Evolutionary conservation across 805 yeast genomes (phyloP).

Genomic region (Wickerhamomyces chaumierensis): DNA sequence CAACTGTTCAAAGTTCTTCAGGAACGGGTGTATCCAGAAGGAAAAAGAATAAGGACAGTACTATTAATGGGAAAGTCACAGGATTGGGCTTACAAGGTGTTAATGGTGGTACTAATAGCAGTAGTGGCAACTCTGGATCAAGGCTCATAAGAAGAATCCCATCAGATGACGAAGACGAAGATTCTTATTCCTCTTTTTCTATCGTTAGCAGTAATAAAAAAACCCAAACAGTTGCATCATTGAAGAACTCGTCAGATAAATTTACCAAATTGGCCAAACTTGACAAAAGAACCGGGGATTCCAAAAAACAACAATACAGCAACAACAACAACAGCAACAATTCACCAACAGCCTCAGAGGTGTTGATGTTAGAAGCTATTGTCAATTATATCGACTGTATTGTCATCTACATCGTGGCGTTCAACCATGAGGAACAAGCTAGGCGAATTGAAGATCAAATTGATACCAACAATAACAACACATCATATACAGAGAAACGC

Average conservation of each 20-base stretch:
- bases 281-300: neutral
- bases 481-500: slow-evolving; percentile 5
- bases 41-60: too few species aligned
- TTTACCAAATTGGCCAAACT: neutral
- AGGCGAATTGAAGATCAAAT: slow-evolving; percentile 7
- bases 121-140: too few species aligned
- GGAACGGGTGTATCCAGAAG: too few species aligned
- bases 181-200: neutral
- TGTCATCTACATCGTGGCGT: slow-evolving; percentile 12
- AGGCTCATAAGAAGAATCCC: neutral
- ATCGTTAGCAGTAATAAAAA: slow-evolving; percentile 2
- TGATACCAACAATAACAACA: too few species aligned
- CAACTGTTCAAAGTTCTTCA: too few species aligned
- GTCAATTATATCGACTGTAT: slow-evolving; percentile 11
- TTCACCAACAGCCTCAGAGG: slow-evolving; percentile 1
- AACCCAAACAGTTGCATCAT: neutral
- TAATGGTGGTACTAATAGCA: too few species aligned
- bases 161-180: neutral
- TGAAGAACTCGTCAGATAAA: neutral
- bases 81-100: too few species aligned
- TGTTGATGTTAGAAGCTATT: slow-evolving; percentile 3
- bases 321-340: too few species aligned
- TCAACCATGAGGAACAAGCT: slow-evolving; percentile 12
- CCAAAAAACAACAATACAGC: neutral
- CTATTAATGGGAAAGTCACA: neutral